Evolutionary conservation across 768 basidiomycete species (phyloP).

Genomic region (Hortiboletus flavorubellus): DNA sequence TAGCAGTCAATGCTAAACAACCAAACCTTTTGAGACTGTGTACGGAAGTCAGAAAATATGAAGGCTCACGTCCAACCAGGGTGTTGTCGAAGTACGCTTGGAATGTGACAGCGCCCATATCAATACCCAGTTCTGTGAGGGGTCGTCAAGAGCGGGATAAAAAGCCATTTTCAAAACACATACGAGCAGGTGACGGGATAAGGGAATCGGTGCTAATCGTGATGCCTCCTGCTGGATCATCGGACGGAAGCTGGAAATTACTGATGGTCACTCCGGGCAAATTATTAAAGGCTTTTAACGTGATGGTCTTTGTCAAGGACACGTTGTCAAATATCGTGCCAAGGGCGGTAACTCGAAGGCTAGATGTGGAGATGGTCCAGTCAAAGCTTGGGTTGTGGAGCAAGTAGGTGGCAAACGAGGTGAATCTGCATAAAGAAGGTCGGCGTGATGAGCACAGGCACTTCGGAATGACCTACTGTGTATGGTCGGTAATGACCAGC

Average conservation of each 20-base stretch:
- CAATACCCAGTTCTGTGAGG: conserved; percentile 59
- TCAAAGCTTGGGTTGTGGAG: conserved; percentile 62
- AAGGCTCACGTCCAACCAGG: conserved; percentile 56
- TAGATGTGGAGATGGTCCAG: conserved; percentile 69
- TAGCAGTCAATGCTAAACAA: conserved; percentile 48
- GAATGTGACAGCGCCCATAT: conserved; percentile 64
- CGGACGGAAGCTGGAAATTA: conserved; percentile 67
- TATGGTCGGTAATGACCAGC: conserved; percentile 53
- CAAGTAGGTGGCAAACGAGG: conserved; percentile 60
- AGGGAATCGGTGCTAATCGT: conserved; percentile 62
- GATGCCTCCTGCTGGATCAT: conserved; percentile 67
- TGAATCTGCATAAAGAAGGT: conserved; percentile 42
- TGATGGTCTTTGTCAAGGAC: conserved; percentile 53
- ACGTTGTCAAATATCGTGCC: conserved; percentile 69
- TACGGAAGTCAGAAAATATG: not conserved
- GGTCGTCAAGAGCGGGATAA: conserved; percentile 10
- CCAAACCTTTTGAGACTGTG: not conserved
- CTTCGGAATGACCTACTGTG: conserved; percentile 35
- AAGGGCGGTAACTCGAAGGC: conserved; percentile 59
- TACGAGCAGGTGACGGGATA: conserved; percentile 66
- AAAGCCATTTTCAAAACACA: conserved; percentile 27
- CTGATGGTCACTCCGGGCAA: conserved; percentile 68
- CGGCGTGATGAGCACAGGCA: not conserved
- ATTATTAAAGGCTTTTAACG: conserved; percentile 68
- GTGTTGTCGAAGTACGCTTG: conserved; percentile 54